Base-by-base conservation (phyloP, 1,139 yeast species). In the Saccharomyces pastorianus region DNA sequence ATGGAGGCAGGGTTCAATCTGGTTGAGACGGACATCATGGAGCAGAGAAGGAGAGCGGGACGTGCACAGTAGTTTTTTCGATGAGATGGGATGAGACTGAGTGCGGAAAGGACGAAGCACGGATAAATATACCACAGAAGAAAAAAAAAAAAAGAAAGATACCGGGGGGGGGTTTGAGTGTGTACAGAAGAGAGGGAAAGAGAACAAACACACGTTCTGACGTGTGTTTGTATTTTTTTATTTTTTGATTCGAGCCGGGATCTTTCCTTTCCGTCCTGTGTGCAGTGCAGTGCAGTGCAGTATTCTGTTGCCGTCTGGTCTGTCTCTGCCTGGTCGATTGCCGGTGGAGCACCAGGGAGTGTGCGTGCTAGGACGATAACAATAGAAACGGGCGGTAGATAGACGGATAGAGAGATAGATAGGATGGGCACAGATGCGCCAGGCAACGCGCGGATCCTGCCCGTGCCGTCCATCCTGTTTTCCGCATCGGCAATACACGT, bases 1-100 rank as follows among this genome's bases (percentile, higher is more conserved):
- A 57, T 32, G 38, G 59, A 53, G n/a, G 58, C 49, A 5, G 55
- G 32, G 17, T 59, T 46, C 17, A 53, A 55, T 7, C 54, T 50
- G 23, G 52, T 51, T 6, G 59, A 56, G 41, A 55, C 52, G 23
- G 58, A 52, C 48, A 57, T 55, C 59, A 55, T 53, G 48, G 48
- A 29, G 29, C 29, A 25, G 46, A 25, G 27, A 47, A 46, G 32
- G 32, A 34, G 41, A 34, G 31, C 11, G 23, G 32, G 44, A 29
- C 26, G 46, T 17, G 42, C 17, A 11, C 46, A 1, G 25, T 25
- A 28, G 51, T 51, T 42, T 31, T 31, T 38, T 38, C 44, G 44
- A 38, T 38, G 44, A 38, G 44, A 9, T 38, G n/a, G 44, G 23
- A 17, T 17, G 25, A 11, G 20, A 38, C 44, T 17, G 6, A 17